phyloP scores from a whole-genome alignment of 2,329 filamentous ascomycete species.

The Chalaropsis ovoidea region DNA sequence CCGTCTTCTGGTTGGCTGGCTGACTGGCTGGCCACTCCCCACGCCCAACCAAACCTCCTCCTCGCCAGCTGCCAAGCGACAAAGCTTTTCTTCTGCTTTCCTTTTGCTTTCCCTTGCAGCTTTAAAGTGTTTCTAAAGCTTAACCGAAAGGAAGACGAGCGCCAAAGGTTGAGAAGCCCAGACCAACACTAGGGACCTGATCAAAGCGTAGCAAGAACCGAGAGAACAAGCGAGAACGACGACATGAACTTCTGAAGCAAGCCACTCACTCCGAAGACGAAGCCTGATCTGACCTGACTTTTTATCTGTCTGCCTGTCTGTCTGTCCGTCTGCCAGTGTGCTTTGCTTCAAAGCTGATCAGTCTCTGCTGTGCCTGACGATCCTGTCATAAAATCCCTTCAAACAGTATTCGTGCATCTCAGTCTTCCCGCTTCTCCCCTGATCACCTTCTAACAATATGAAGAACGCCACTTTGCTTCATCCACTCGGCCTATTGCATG shows the following conservation, averaged over 20 bases:
- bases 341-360: not conserved
- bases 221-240: not conserved
- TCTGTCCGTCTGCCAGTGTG: not conserved
- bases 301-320: not conserved
- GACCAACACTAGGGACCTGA: not conserved
- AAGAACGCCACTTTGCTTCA: not conserved
- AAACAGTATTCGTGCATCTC: not conserved
- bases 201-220: slow-evolving; percentile 4
- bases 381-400: slow-evolving; percentile 3
- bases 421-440: slow-evolving; percentile 4
- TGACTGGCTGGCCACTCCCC: not conserved
- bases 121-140: slow-evolving; percentile 13
- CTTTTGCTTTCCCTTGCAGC: slow-evolving; percentile 1
- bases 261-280: not conserved
- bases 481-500: not conserved
- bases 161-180: slow-evolving; percentile 6
- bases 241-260: not conserved
- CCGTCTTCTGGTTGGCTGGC: not conserved
- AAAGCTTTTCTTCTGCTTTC: not conserved
- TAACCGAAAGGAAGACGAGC: slow-evolving; percentile 10
- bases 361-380: not conserved
- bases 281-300: not conserved
- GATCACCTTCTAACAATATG: not conserved
- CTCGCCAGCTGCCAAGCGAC: not conserved
- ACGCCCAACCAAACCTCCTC: not conserved